phyloP scores from a whole-genome alignment of 306 rosid genomes.

The Quercus rubra region DNA sequence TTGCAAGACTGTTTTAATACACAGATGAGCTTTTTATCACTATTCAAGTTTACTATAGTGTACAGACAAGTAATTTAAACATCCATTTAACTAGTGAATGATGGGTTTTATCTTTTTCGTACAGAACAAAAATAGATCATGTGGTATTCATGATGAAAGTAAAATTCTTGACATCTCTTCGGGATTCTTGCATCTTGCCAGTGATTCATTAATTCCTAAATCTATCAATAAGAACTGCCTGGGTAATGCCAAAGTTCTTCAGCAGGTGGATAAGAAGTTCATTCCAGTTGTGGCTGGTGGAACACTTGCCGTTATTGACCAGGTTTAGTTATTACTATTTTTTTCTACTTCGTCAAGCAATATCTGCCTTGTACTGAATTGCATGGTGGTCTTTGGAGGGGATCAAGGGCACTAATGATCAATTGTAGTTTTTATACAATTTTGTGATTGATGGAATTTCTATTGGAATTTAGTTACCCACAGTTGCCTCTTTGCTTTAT shows the following conservation, averaged over 20 bases:
- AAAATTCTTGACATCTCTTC: constrained; percentile 76
- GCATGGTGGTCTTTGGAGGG: not conserved
- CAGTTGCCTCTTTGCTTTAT: constrained; percentile 6
- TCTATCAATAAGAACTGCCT: constrained; percentile 63
- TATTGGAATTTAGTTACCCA: not conserved
- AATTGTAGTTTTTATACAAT: not conserved
- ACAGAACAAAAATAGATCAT: constrained; percentile 50
- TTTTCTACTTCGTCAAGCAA: not conserved
- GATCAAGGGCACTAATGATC: not conserved
- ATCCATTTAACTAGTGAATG: constrained; percentile 15
- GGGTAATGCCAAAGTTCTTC: constrained; percentile 70
- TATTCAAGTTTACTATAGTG: not conserved
- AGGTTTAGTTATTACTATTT: constrained; percentile 45
- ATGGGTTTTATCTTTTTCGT: constrained; percentile 17
- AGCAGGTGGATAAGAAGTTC: constrained; percentile 92
- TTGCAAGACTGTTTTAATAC: constrained; percentile 13
- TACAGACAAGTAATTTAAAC: constrained; percentile 3
- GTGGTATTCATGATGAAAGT: constrained; percentile 33
- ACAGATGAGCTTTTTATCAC: constrained; percentile 6
- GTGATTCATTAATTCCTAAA: constrained; percentile 75
- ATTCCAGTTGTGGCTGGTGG: constrained; percentile 77
- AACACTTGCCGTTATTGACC: constrained; percentile 84
- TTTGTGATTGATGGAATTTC: constrained; percentile 2
- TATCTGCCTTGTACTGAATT: not conserved
- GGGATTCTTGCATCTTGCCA: constrained; percentile 80